phyloP scores from a whole-genome alignment of 202 grass and related monocot genomes.

The Brachypodium distachyon region DNA sequence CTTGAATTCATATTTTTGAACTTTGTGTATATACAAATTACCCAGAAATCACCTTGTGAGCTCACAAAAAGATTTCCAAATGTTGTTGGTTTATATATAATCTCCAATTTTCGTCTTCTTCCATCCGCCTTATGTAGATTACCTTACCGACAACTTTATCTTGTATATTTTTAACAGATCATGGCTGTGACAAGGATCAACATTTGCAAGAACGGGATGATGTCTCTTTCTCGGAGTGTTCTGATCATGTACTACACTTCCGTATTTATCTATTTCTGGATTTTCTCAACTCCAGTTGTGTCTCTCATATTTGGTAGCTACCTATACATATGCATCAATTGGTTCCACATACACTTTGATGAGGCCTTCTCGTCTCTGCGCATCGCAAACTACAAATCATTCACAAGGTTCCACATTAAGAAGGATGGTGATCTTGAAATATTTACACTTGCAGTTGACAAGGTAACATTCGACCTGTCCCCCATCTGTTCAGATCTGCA shows the following conservation, averaged over 20 bases:
- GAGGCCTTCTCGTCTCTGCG: slow-evolving; percentile 95
- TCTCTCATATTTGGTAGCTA: slow-evolving; percentile 95
- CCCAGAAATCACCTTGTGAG: not conserved
- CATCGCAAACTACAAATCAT: slow-evolving; percentile 93
- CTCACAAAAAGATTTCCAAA: not conserved
- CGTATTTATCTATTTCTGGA: slow-evolving; percentile 94
- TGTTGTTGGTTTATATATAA: not conserved
- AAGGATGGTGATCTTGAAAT: slow-evolving; percentile 71
- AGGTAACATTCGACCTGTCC: slow-evolving; percentile 44
- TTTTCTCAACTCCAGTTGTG: slow-evolving; percentile 85
- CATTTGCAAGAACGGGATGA: slow-evolving; percentile 84
- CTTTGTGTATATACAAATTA: not conserved
- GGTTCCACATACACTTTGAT: slow-evolving; percentile 95
- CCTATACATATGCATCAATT: slow-evolving; percentile 90
- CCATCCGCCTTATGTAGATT: not conserved
- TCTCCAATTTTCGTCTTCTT: not conserved
- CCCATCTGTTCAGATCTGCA: not conserved
- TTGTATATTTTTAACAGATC: slow-evolving; percentile 39
- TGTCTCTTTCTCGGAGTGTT: slow-evolving; percentile 58
- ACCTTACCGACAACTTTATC: not conserved
- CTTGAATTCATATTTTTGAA: not conserved
- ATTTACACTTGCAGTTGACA: slow-evolving; percentile 93
- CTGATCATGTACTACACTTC: slow-evolving; percentile 88
- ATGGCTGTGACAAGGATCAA: slow-evolving; percentile 83
- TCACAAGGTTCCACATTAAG: slow-evolving; percentile 84